Base-by-base conservation (phyloP, 768 basidiomycete genomes). In the Pleurotus salmoneostramineus region DNA sequence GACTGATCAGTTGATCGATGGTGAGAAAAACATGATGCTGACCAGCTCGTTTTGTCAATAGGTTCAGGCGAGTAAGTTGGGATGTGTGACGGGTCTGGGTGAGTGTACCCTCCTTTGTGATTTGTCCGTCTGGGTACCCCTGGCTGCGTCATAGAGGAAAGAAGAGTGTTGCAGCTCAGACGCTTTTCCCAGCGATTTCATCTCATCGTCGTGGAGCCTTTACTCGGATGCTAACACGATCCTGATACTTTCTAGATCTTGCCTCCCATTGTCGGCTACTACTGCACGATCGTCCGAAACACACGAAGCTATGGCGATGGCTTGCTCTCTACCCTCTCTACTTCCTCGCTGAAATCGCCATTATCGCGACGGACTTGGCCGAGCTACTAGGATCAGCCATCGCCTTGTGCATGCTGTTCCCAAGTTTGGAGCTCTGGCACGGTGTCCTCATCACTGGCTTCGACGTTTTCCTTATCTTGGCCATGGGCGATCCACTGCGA, bases 331-430 rank as follows among this genome's bases (percentile, higher is more conserved):
- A 88, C 64, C 86, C 88, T 1, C 77, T 89, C 17, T 89, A 89
- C 60, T 58, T 71, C 34, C 67, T 88, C 15, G 70, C 88, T 0
- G 90, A 93, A 66, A 68, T 89, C 5, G 88, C 87, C 54, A 87
- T 93, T 64, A 80, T 91, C 21, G 81, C 84, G 8, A 92, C 90
- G 4, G 91, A 92, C 67, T 75, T 94, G 36, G 89, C 91, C 6
- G 92, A 95, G 68, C 75, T 95, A 12, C 72, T 95, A 17, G 87
- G 93, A 4, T 88, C 85, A 44, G 92, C 91, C 11, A 92, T 93
- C 52, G 91, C 88, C 0, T 74, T 94, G 46, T 83, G 84, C 66
- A 76, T 94, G 72, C 76, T 91, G 40, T 88, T 91, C 66, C 89
- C 88, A 0, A 68, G 66, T 27, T 75, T 91, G 5, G 78, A 89